phyloP scores from a whole-genome alignment of 2,329 filamentous ascomycete genomes.

The Parastagonospora avenae region DNA sequence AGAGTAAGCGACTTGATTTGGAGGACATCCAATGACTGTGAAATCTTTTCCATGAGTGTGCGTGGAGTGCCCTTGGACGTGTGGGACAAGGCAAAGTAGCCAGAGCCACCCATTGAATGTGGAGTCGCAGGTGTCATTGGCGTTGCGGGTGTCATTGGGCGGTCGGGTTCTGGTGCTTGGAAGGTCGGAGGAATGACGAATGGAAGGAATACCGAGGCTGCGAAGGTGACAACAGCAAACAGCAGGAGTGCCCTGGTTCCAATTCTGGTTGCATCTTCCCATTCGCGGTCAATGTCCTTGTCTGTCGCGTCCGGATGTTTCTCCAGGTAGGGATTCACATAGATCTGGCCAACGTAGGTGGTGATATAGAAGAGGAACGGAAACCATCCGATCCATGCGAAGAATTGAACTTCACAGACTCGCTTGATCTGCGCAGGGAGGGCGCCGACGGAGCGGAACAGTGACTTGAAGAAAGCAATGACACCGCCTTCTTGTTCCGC shows the following conservation, averaged over 20 bases:
- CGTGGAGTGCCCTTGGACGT: conserved; percentile 23
- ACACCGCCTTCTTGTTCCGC: conserved; percentile 63
- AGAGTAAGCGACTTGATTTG: conserved; percentile 85
- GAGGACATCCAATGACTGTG: conserved; percentile 61
- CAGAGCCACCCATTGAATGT: conserved; percentile 38
- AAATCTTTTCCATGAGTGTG: conserved; percentile 29
- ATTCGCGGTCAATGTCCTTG: conserved; percentile 76
- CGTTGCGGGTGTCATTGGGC: conserved; percentile 48
- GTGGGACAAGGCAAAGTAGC: conserved; percentile 39
- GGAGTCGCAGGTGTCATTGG: conserved; percentile 42
- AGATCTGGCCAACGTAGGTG: conserved; percentile 91
- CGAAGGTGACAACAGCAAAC: conserved; percentile 83
- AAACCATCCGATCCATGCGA: conserved; percentile 94
- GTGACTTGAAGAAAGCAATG: conserved; percentile 76
- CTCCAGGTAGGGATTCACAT: conserved; percentile 80
- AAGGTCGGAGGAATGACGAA: conserved; percentile 86
- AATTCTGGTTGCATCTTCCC: conserved; percentile 82
- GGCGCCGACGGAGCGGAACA: conserved; percentile 75
- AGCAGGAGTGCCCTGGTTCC: conserved; percentile 89
- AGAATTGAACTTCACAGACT: conserved; percentile 70
- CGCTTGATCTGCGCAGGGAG: conserved; percentile 81
- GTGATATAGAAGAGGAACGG: conserved; percentile 95
- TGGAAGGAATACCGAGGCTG: conserved; percentile 81
- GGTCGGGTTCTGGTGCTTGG: conserved; percentile 49
- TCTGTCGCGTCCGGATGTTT: conserved; percentile 78